These are phyloP conservation scores for Ramalina intermedia DNA, from an alignment of 495 filamentous ascomycete species.

Conservation along the genomic window DNA sequence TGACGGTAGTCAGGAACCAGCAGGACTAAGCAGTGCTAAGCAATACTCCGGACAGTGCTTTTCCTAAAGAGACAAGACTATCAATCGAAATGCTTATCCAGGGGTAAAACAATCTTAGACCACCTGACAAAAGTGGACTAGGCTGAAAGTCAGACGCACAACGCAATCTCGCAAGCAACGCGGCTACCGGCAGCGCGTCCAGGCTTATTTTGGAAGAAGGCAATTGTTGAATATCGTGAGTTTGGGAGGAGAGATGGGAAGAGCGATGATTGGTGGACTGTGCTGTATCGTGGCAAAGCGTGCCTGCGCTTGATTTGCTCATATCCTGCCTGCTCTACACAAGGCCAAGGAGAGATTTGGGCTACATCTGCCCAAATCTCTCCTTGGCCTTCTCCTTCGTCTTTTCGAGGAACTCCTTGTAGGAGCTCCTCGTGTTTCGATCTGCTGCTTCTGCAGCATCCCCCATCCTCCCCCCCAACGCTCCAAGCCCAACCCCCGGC, in stretches of 20 bases:
- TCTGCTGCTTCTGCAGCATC: constrained; percentile 71
- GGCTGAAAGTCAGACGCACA: not conserved
- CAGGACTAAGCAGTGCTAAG: too few species aligned
- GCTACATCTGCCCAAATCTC: constrained; percentile 51
- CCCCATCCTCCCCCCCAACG: constrained; percentile 67
- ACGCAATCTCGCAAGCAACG: not conserved
- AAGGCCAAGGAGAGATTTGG: too few species aligned
- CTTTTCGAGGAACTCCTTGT: constrained; percentile 62
- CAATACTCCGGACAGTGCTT: too few species aligned
- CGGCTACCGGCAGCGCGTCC: not conserved
- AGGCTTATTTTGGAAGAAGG: not conserved
- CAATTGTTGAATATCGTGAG: not conserved
- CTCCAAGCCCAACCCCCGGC: constrained; percentile 73
- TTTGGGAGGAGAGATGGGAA: not conserved
- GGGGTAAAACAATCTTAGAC: too few species aligned
- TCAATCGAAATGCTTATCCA: too few species aligned
- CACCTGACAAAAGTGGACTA: too few species aligned
- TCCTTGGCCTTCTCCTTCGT: constrained; percentile 69
- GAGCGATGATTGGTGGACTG: too few species aligned
- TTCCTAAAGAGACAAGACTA: too few species aligned
- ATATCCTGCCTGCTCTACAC: too few species aligned
- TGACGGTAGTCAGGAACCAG: not conserved
- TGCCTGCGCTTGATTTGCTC: too few species aligned
- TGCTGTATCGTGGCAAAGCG: too few species aligned
- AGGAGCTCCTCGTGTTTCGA: constrained; percentile 52